phyloP scores from a whole-genome alignment of 257 asterid genomes.

The Penstemon davidsonii region DNA sequence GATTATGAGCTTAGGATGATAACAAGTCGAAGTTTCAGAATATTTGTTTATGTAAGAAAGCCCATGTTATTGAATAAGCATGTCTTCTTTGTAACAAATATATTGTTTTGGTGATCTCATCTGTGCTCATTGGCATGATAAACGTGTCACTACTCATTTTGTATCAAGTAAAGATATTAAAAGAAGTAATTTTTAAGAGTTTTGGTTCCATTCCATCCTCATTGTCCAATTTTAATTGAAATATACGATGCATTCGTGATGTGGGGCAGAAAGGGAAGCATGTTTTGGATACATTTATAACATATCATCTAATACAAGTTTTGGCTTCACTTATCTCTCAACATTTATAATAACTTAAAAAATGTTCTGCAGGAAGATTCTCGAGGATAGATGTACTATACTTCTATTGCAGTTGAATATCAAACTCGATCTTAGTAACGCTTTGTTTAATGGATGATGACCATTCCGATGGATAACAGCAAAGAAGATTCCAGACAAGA shows the following conservation, averaged over 20 bases:
- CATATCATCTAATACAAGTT: neutral
- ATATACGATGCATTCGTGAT: neutral
- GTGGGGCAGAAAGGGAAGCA: neutral
- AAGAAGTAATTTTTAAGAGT: neutral
- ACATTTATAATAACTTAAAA: conserved; percentile 2
- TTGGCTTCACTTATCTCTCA: neutral
- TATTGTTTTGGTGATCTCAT: neutral
- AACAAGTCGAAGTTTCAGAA: neutral
- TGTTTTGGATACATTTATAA: neutral
- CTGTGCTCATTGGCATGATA: neutral
- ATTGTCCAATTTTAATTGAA: neutral
- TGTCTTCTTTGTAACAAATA: neutral
- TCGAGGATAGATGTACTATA: conserved; percentile 28
- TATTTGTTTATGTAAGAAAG: neutral
- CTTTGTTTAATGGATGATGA: conserved; percentile 61
- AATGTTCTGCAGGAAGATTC: conserved; percentile 25
- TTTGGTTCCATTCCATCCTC: neutral
- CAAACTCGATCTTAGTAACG: conserved; percentile 24
- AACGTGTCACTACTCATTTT: neutral
- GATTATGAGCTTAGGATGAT: too few relatives aligned
- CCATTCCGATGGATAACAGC: conserved; percentile 71
- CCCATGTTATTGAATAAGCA: neutral
- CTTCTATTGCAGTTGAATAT: conserved; percentile 16
- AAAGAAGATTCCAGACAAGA: conserved; percentile 52
- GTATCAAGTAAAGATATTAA: neutral